These are phyloP conservation scores for Aspergillus floridensis DNA, from an alignment of 2,329 filamentous ascomycete genomes.

Conservation along the genomic window DNA sequence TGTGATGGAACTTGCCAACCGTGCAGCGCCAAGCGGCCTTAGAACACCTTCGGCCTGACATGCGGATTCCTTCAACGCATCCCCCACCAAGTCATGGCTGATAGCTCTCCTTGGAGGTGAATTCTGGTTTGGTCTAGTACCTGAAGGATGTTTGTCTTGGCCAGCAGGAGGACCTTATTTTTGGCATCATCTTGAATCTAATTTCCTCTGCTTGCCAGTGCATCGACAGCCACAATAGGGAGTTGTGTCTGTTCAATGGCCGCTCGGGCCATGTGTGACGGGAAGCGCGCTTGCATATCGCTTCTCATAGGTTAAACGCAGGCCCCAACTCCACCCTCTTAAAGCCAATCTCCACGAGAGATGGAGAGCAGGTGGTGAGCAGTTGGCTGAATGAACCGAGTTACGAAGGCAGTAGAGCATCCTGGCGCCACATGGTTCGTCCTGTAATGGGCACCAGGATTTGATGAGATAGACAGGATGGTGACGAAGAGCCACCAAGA, in stretches of 20 bases:
- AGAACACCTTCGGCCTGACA: slow-evolving; percentile 5
- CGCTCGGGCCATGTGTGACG: slow-evolving; percentile 20
- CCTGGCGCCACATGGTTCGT: slow-evolving; percentile 7
- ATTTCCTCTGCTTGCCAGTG: slow-evolving; percentile 1
- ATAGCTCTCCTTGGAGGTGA: neutral
- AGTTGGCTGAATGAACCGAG: neutral
- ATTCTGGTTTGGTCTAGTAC: slow-evolving; percentile 15
- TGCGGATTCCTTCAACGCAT: slow-evolving; percentile 2
- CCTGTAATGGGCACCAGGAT: neutral
- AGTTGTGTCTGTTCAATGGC: slow-evolving; percentile 9
- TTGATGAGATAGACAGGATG: neutral
- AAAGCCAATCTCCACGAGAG: slow-evolving; percentile 16
- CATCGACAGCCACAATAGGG: neutral
- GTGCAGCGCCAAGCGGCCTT: slow-evolving; percentile 19
- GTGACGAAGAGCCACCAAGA: neutral
- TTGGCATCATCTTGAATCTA: slow-evolving; percentile 15
- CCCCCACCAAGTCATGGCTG: slow-evolving; percentile 5
- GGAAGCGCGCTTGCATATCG: slow-evolving; percentile 32
- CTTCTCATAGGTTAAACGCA: slow-evolving; percentile 24
- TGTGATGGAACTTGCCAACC: slow-evolving; percentile 18
- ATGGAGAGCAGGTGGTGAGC: neutral
- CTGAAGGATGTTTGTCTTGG: neutral
- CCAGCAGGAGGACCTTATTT: slow-evolving; percentile 12
- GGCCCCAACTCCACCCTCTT: slow-evolving; percentile 14
- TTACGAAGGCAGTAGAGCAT: slow-evolving; percentile 4